Percentiles rank a stretch among this genome's conserved stretches.
phyloP scores from a whole-genome alignment of 139 green algal genomes.

The Edaphochlamys debaryana region DNA sequence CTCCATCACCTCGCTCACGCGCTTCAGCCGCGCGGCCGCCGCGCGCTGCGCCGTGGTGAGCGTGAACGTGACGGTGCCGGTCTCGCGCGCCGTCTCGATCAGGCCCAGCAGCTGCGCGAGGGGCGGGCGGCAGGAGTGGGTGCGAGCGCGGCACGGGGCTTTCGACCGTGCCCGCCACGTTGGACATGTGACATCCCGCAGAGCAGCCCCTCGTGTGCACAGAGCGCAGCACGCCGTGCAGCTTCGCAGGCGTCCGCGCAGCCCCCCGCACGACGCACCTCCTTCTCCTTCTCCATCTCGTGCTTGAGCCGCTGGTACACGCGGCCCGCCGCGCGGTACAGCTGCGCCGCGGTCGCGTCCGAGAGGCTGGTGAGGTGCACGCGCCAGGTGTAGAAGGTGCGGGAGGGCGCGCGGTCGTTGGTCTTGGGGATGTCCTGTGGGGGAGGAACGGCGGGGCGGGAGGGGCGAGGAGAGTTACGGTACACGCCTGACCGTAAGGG shows the following conservation, averaged over 20 bases:
- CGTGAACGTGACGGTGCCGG: conserved; percentile 46
- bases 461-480: no score
- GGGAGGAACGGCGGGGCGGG: no score
- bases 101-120: conserved; percentile 65
- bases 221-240: no score
- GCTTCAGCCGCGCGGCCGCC: conserved; percentile 40
- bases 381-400: conserved; percentile 89
- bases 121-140: neutral
- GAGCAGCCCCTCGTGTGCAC: no score
- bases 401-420: conserved; percentile 78
- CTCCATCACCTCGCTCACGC: conserved; percentile 67
- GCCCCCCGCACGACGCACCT: no score
- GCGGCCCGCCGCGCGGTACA: conserved; percentile 74
- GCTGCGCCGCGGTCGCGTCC: conserved; percentile 54
- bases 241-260: no score
- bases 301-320: conserved; percentile 68
- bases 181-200: no score
- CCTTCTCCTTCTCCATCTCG: conserved; percentile 71
- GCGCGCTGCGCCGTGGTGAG: conserved; percentile 59
- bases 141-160: no score
- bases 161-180: no score
- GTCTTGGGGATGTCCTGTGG: conserved; percentile 85
- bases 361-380: conserved; percentile 48
- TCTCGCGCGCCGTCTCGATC: conserved; percentile 49
- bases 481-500: no score